Conservation (phyloP, 768 basidiomycete species). For the Pleurotus cornucopiae region DNA sequence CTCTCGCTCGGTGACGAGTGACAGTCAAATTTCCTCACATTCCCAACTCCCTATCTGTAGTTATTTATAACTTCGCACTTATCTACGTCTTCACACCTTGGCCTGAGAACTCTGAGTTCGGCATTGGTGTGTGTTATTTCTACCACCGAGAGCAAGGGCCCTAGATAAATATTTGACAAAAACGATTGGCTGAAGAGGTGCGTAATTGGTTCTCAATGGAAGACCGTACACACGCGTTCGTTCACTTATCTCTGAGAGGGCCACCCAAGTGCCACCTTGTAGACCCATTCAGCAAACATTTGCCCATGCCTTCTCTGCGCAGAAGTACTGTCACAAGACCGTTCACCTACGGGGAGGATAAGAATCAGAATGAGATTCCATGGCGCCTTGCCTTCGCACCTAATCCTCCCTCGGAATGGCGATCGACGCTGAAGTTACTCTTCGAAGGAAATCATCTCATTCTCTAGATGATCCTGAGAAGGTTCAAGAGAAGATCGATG, state of each 20-base stretch:
- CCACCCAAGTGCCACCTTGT: constrained; percentile 3
- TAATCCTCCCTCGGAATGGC: constrained; percentile 2
- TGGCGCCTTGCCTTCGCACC: background rate
- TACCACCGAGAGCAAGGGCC: too few relatives aligned
- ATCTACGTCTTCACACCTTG: too few relatives aligned
- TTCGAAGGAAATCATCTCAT: constrained; percentile 3
- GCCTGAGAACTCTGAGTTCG: too few relatives aligned
- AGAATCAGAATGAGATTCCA: background rate
- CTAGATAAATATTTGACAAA: background rate
- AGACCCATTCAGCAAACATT: constrained; percentile 6
- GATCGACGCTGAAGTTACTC: background rate
- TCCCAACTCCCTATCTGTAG: too few relatives aligned
- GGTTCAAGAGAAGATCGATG: constrained; percentile 28
- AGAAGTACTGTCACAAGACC: background rate
- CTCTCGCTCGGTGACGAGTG: too few relatives aligned
- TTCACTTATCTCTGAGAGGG: constrained; percentile 2
- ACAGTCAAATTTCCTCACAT: too few relatives aligned
- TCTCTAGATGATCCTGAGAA: constrained; percentile 8
- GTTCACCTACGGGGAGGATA: background rate
- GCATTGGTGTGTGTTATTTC: too few relatives aligned
- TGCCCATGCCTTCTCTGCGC: background rate
- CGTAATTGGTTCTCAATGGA: background rate
- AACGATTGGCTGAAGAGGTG: background rate
- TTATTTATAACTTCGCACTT: too few relatives aligned
- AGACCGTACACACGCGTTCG: background rate